phyloP scores from a whole-genome alignment of 2,329 filamentous ascomycete species.

The Alternaria arbusti region DNA sequence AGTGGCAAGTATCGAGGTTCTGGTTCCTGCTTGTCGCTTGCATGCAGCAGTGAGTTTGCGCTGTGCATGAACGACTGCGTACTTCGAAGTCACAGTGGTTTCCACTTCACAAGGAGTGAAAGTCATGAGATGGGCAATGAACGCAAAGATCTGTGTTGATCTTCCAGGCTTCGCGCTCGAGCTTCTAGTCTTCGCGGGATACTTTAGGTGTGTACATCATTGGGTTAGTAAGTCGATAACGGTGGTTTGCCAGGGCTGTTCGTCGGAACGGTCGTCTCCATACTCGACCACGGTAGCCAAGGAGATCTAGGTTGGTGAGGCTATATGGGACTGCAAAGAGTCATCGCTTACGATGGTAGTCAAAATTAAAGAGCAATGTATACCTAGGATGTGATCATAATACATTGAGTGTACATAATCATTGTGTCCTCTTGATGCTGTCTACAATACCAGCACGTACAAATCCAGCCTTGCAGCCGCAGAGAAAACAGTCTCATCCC shows the following conservation, averaged over 20 bases:
- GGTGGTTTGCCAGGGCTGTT: background rate
- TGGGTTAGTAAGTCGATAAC: background rate
- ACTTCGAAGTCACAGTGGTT: background rate
- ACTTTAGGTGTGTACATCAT: background rate
- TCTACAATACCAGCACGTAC: background rate
- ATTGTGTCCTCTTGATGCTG: background rate
- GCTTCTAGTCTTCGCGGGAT: background rate
- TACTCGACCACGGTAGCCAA: background rate
- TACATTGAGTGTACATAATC: background rate
- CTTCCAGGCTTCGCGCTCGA: background rate
- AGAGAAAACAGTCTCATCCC: background rate
- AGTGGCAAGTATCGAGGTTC: background rate
- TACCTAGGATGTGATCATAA: background rate
- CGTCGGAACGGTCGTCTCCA: background rate
- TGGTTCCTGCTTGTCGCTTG: background rate
- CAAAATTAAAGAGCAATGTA: background rate
- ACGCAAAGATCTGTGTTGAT: background rate
- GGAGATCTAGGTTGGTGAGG: background rate
- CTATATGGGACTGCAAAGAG: background rate
- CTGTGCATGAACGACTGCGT: background rate
- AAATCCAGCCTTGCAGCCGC: background rate
- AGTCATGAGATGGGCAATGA: background rate
- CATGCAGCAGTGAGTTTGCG: background rate
- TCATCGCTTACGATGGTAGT: background rate
- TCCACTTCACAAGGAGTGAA: background rate